These are phyloP conservation scores for Pseudogymnoascus sp. DNA, from an alignment of 2,329 filamentous ascomycete species.

Conservation along the genomic window DNA sequence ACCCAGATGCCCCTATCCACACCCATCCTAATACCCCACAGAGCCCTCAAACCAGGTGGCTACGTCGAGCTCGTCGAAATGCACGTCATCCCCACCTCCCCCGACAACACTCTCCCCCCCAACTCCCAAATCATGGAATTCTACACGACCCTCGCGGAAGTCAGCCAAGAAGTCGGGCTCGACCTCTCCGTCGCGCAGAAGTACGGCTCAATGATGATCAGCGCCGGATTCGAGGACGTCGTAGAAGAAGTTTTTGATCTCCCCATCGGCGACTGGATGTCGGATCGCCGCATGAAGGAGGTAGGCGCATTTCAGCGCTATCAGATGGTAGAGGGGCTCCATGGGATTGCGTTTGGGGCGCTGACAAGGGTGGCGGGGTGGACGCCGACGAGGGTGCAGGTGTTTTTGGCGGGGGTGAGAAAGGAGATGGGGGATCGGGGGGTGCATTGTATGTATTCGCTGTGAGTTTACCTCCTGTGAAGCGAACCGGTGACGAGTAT, in stretches of 20 bases:
- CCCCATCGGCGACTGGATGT: slow-evolving; percentile 42
- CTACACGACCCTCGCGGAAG: neutral
- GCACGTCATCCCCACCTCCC: slow-evolving; percentile 31
- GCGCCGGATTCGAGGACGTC: slow-evolving; percentile 45
- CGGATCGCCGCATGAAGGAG: slow-evolving; percentile 41
- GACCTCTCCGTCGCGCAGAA: slow-evolving; percentile 7
- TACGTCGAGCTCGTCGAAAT: slow-evolving; percentile 39
- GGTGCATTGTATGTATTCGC: slow-evolving; percentile 26
- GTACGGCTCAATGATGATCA: slow-evolving; percentile 29
- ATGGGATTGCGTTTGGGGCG: slow-evolving; percentile 18
- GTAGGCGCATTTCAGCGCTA: slow-evolving; percentile 28
- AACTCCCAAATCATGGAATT: slow-evolving; percentile 13
- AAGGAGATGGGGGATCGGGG: slow-evolving; percentile 27
- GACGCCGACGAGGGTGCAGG: slow-evolving; percentile 27
- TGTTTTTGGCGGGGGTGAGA: slow-evolving; percentile 29
- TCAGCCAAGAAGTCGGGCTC: neutral
- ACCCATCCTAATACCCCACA: slow-evolving; percentile 7
- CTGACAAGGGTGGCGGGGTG: slow-evolving; percentile 31
- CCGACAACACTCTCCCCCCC: slow-evolving; percentile 32
- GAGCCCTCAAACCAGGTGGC: slow-evolving; percentile 35
- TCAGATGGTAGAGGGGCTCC: slow-evolving; percentile 13
- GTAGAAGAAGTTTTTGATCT: slow-evolving; percentile 38
- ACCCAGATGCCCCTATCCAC: neutral
- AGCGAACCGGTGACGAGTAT: neutral
- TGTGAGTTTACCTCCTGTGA: neutral